Evolutionary conservation across 768 basidiomycete genomes (phyloP), one percentile per base, ranked within the genome.

Genomic region (Mycena albidolilacea): DNA sequence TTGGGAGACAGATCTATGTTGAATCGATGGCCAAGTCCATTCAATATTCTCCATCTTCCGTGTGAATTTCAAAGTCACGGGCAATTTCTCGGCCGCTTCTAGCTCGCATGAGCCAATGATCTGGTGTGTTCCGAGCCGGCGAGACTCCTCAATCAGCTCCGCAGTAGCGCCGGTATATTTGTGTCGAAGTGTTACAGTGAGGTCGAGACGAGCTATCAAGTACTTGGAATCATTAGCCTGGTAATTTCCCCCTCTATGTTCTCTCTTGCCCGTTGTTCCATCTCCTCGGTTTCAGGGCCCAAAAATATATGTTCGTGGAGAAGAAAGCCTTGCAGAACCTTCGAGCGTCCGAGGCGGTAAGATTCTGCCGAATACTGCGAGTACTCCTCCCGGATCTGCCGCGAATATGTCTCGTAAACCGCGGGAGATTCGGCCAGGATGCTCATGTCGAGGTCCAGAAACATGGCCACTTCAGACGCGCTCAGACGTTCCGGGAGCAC

Each of bases 371-470:
- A 12, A 59, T 62, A 73, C 44, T 75, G 76, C 2, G 60, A 60
- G 39, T 77, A 77, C 23, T 77, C 76, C 6, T 63, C 30, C 43
- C 74, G 59, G 21, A 77, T 75, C 23, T 67, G 50, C 38, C 52
- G 48, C 4, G 76, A 46, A 17, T 77, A 77, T 35, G 44, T 69
- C 19, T 55, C 69, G 55, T 77, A 77, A 17, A 17, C 43, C 21
- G 39, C 19, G 0, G 71, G 58, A 60, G 63, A 61, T 21, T 64
- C 74, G 38, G 69, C 74, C 7, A 77, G 69, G 41, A 77, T 77
- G 63, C 61, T 21, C 71, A 77, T 73, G 64, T 77, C 76, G 50
- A 77, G 64, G 43, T 77, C 76, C 2, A 77, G 67, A 41, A 77
- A 77, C 4, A 52, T 3, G 5, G 74, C 72, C 11, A 67, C 69